These are phyloP conservation scores for Ustilago crameri DNA, from an alignment of 1,284 basidiomycete species.

Conservation along the genomic window DNA sequence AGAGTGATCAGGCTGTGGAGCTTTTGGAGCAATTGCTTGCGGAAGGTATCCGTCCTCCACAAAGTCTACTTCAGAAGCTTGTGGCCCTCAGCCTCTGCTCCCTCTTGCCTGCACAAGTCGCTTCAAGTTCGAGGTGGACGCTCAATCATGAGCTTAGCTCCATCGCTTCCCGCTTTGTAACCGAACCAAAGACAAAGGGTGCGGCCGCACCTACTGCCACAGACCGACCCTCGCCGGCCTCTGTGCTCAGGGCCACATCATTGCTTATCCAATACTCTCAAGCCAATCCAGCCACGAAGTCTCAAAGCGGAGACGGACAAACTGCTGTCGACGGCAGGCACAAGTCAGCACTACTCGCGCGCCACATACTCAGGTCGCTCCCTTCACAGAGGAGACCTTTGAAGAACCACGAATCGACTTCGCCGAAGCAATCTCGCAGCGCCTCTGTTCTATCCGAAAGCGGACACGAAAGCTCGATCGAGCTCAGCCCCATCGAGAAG, in stretches of 20 bases:
- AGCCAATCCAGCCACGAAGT: not conserved
- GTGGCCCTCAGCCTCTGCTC: constrained; percentile 48
- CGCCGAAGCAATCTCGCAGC: constrained; percentile 5
- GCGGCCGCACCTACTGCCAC: constrained; percentile 1
- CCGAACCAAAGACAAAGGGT: constrained; percentile 13
- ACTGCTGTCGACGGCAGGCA: not conserved
- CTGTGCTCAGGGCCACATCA: constrained; percentile 34
- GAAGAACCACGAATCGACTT: not conserved
- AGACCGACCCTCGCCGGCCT: constrained; percentile 18
- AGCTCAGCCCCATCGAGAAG: constrained; percentile 22
- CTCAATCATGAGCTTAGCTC: constrained; percentile 29
- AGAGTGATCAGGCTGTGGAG: constrained; percentile 42
- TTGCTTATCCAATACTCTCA: constrained; percentile 22
- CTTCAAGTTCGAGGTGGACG: constrained; percentile 38
- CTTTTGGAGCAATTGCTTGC: constrained; percentile 33
- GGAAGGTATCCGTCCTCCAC: constrained; percentile 15
- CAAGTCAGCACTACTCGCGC: constrained; percentile 6
- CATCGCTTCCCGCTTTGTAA: constrained; percentile 16
- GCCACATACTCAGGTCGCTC: constrained; percentile 24
- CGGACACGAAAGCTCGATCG: constrained; percentile 20
- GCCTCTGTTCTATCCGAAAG: constrained; percentile 9
- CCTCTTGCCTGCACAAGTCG: constrained; percentile 18
- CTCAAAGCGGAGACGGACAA: not conserved
- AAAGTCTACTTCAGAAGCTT: constrained; percentile 27
- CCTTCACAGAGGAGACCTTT: constrained; percentile 26